Conservation (phyloP, 805 yeast genomes). For the Kodamaea restingae region DNA sequence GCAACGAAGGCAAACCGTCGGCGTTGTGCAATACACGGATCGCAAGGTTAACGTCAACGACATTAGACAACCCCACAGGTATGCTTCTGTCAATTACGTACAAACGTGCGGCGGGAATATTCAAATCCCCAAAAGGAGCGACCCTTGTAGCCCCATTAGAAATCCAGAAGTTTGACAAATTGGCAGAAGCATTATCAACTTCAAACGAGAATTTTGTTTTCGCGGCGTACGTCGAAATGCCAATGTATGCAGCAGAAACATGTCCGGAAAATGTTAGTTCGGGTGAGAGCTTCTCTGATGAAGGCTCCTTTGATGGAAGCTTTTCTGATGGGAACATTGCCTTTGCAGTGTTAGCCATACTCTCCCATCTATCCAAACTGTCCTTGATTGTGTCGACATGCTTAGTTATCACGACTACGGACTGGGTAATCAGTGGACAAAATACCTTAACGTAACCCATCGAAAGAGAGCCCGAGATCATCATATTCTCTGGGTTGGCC, state of each 20-base stretch:
- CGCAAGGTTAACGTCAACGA: slow-evolving; percentile 43
- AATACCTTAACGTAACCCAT: slow-evolving; percentile 31
- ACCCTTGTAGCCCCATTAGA: slow-evolving; percentile 19
- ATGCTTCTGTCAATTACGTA: slow-evolving; percentile 37
- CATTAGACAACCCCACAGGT: slow-evolving; percentile 38
- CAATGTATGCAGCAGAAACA: slow-evolving; percentile 32
- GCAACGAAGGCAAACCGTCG: slow-evolving; percentile 40
- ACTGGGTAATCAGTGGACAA: slow-evolving; percentile 20
- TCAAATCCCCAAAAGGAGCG: slow-evolving; percentile 34
- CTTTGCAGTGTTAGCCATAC: neutral
- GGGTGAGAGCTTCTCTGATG: neutral
- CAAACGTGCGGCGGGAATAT: slow-evolving; percentile 40
- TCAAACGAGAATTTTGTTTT: slow-evolving; percentile 34
- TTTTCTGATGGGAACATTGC: neutral
- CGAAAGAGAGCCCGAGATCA: slow-evolving; percentile 15
- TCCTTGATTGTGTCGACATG: slow-evolving; percentile 6
- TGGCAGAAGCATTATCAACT: slow-evolving; percentile 25
- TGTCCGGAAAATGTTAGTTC: slow-evolving; percentile 16
- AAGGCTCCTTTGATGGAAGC: too few relatives aligned
- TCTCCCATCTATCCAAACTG: slow-evolving; percentile 10
- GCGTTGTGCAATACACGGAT: slow-evolving; percentile 39
- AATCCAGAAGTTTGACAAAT: neutral
- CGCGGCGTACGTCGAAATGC: slow-evolving; percentile 30
- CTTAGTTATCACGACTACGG: slow-evolving; percentile 12
- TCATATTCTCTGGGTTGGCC: slow-evolving; percentile 11